phyloP scores from a whole-genome alignment of 169 alveolate species.

The Plasmodium relictum region DNA sequence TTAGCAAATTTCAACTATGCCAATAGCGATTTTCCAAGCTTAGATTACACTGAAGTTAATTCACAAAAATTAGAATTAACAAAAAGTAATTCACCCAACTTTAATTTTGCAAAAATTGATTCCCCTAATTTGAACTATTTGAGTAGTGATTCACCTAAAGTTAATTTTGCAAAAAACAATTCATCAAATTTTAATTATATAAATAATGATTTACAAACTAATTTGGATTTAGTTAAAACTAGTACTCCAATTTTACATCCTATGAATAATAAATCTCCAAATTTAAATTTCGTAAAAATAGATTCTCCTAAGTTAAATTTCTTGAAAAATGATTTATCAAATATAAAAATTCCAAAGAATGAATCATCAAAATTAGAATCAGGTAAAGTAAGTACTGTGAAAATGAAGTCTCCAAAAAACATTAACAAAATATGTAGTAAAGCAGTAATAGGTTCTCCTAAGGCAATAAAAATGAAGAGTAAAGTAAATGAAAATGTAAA shows the following conservation, averaged over 20 bases:
- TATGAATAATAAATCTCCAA: neutral
- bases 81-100: neutral
- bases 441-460: neutral
- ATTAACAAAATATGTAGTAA: neutral
- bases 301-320: neutral
- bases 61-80: neutral
- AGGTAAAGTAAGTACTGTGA: neutral
- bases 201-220: no score
- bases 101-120: neutral
- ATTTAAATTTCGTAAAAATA: neutral
- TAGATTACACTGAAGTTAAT: neutral
- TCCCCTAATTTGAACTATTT: neutral
- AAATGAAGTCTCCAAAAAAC: conserved; percentile 25
- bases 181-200: neutral
- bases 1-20: neutral
- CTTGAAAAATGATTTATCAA: neutral
- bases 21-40: neutral
- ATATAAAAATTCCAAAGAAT: neutral
- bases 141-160: neutral
- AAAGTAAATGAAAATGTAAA: conserved; percentile 19
- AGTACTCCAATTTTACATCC: neutral
- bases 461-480: conserved; percentile 3
- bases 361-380: neutral
- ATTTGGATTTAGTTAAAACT: no score
- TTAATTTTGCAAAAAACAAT: no score